Evolutionary conservation across 208 protist genomes (phyloP).

Genomic region (Porcisia hertigi): DNA sequence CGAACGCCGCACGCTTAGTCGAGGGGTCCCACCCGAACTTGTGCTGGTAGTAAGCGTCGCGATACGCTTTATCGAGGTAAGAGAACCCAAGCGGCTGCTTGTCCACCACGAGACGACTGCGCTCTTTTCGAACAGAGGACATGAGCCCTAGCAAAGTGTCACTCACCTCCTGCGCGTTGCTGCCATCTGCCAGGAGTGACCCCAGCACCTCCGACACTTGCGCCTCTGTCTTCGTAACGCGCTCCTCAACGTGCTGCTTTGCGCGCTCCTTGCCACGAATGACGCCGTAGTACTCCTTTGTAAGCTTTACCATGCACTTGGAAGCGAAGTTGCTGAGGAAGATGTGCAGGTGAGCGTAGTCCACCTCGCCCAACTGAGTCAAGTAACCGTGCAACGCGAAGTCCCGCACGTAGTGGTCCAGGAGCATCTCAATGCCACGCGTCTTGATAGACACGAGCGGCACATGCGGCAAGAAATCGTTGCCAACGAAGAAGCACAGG

Average conservation of each 20-base stretch:
- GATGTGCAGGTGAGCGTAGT: conserved; percentile 51
- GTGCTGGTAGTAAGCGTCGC: conserved; percentile 77
- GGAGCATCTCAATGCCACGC: conserved; percentile 95
- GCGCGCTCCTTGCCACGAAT: conserved; percentile 65
- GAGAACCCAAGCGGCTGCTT: conserved; percentile 76
- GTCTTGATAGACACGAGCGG: conserved; percentile 97
- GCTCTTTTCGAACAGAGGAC: conserved; percentile 61
- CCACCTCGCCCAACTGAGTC: conserved; percentile 84
- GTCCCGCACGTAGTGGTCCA: conserved; percentile 86
- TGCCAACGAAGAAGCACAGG: conserved; percentile 99
- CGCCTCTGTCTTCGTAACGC: conserved; percentile 48
- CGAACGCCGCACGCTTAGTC: conserved; percentile 50
- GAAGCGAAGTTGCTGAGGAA: conserved; percentile 73
- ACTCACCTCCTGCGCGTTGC: conserved; percentile 67
- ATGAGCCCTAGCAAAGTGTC: conserved; percentile 51
- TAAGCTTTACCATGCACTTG: conserved; percentile 52
- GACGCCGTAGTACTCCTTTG: conserved; percentile 65
- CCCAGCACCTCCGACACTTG: conserved; percentile 35
- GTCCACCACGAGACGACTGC: conserved; percentile 60
- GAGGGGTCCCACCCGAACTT: conserved; percentile 83
- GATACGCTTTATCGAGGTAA: conserved; percentile 71
- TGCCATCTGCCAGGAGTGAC: conserved; percentile 25
- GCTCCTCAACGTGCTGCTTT: conserved; percentile 78
- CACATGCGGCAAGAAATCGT: conserved; percentile 99
- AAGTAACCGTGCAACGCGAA: conserved; percentile 82